Evolutionary conservation across 2,329 filamentous ascomycete species (phyloP).

Genomic region (Epichloe festucae): DNA sequence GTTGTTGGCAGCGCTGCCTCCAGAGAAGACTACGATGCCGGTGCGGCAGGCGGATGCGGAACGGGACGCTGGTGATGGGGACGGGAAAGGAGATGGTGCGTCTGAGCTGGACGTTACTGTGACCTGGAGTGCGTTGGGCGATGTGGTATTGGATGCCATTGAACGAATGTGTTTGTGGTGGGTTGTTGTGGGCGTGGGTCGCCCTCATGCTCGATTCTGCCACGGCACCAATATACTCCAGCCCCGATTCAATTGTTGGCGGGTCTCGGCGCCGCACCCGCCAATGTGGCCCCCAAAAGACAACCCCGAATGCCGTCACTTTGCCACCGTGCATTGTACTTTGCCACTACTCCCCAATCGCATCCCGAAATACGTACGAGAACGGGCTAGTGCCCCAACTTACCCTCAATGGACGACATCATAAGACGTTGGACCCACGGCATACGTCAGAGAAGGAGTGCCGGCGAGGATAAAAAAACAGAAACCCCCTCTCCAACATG

Average conservation of each 20-base stretch:
- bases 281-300: too few relatives aligned
- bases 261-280: too few relatives aligned
- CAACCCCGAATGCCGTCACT: too few relatives aligned
- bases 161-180: neutral
- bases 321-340: too few relatives aligned
- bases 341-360: too few relatives aligned
- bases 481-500: too few relatives aligned
- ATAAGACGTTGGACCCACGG: neutral
- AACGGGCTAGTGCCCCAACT: neutral
- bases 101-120: neutral
- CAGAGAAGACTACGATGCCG: conserved; percentile 72
- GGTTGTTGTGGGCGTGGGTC: too few relatives aligned
- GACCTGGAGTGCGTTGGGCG: neutral
- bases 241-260: too few relatives aligned
- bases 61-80: too few relatives aligned
- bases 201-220: too few relatives aligned
- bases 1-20: conserved; percentile 87
- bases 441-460: neutral
- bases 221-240: too few relatives aligned
- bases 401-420: neutral
- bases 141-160: neutral
- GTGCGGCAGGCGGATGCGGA: conserved; percentile 3
- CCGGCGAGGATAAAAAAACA: neutral
- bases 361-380: neutral
- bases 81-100: too few relatives aligned